Conservation (phyloP, 148 eudicot genomes). For the Amaranthus hypochondriacus region DNA sequence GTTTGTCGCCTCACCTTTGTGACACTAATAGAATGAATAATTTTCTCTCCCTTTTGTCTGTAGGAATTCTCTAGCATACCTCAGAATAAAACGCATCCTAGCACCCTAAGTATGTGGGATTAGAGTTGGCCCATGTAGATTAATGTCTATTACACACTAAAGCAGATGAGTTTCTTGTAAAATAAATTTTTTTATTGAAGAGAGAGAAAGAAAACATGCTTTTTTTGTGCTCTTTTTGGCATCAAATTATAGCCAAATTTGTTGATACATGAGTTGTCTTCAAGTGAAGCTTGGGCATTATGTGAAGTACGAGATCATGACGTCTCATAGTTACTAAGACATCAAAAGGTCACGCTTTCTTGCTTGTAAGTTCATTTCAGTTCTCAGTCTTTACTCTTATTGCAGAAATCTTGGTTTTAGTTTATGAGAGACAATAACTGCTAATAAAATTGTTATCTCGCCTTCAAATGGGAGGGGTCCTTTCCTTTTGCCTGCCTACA, state of each 20-base stretch:
- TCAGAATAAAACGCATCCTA: too few relatives aligned
- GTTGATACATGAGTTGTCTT: slow-evolving; percentile 23
- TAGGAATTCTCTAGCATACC: too few relatives aligned
- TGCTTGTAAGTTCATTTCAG: slow-evolving; percentile 3
- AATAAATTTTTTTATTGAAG: too few relatives aligned
- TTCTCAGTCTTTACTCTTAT: slow-evolving; percentile 18
- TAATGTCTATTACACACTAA: too few relatives aligned
- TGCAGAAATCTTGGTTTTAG: slow-evolving; percentile 3
- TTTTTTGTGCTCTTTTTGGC: slow-evolving; percentile 2
- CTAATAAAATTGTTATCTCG: slow-evolving; percentile 22
- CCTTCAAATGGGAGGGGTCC: slow-evolving; percentile 6
- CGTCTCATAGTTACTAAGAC: slow-evolving; percentile 15
- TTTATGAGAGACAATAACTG: slow-evolving; percentile 9
- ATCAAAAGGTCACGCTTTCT: slow-evolving; percentile 39
- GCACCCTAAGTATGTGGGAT: too few relatives aligned
- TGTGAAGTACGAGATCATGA: slow-evolving; percentile 21
- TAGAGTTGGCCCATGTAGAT: too few relatives aligned
- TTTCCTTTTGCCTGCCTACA: slow-evolving; percentile 25
- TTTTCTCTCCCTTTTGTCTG: too few relatives aligned
- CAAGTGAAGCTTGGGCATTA: slow-evolving; percentile 1
- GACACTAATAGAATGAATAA: too few relatives aligned
- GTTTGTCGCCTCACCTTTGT: too few relatives aligned
- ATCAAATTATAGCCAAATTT: slow-evolving; percentile 7
- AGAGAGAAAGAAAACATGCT: too few relatives aligned
- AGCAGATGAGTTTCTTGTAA: too few relatives aligned